A percentile compares a stretch with the other conserved stretches of the same genome.
These are phyloP conservation scores for Amanita rubescens DNA, from an alignment of 768 basidiomycete genomes.

Conservation along the genomic window DNA sequence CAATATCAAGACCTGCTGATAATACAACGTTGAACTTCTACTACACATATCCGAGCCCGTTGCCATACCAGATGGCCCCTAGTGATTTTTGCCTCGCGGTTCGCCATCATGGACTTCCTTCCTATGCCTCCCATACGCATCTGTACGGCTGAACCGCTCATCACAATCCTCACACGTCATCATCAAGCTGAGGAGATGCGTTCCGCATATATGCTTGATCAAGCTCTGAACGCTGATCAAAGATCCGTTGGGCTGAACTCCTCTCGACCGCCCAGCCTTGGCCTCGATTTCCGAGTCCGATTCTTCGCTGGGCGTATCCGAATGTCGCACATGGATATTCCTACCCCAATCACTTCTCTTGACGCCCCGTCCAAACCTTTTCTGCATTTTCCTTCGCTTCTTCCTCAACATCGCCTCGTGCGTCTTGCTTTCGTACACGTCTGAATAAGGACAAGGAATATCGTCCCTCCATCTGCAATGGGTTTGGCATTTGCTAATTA, in stretches of 20 bases:
- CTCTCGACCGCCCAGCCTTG: not conserved
- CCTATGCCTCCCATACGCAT: not conserved
- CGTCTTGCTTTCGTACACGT: not conserved
- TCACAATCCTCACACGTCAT: not conserved
- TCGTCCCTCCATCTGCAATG: not conserved
- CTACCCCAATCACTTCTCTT: conserved; percentile 1
- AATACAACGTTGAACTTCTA: not conserved
- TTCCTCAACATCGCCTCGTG: not conserved
- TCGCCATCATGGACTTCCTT: not conserved
- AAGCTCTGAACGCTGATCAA: not conserved
- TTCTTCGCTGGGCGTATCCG: not conserved
- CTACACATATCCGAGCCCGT: not conserved
- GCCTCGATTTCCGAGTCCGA: not conserved
- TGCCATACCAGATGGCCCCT: not conserved
- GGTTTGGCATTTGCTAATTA: not conserved
- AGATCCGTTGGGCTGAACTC: not conserved
- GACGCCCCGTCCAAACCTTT: not conserved
- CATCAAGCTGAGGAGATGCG: not conserved
- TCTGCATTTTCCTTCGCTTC: not conserved
- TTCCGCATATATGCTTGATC: conserved; percentile 2
- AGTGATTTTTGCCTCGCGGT: not conserved
- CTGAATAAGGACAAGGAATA: not conserved
- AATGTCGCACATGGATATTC: not conserved
- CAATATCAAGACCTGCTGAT: not conserved
- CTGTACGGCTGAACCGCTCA: not conserved